Conservation (phyloP, 805 yeast genomes). For the Lipomyces spencermartinsiae region DNA sequence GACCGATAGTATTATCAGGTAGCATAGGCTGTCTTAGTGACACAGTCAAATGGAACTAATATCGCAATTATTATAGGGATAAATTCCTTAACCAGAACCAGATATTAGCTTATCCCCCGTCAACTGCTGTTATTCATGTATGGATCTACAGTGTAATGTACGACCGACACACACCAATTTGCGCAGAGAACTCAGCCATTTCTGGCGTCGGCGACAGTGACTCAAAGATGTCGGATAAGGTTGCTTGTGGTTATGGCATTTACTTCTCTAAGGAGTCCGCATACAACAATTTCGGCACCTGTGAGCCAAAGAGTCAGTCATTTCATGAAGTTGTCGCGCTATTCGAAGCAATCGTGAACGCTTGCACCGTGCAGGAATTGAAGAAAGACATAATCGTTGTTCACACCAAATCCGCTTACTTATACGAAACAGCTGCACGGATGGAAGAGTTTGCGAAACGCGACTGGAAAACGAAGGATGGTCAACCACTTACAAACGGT, state of each 20-base stretch:
- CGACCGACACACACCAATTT: not conserved
- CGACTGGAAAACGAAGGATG: constrained; percentile 8
- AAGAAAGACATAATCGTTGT: constrained; percentile 13
- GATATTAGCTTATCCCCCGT: not conserved
- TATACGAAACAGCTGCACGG: constrained; percentile 9
- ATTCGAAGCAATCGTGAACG: constrained; percentile 15
- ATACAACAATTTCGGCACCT: constrained; percentile 22
- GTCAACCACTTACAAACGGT: not conserved
- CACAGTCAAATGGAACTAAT: not conserved
- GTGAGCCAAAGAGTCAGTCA: constrained; percentile 3
- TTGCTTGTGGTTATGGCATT: constrained; percentile 25
- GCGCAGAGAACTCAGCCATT: constrained; percentile 3
- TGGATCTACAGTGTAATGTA: constrained; percentile 15
- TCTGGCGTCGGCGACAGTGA: constrained; percentile 9
- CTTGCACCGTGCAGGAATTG: not conserved
- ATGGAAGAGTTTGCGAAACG: constrained; percentile 11
- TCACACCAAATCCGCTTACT: constrained; percentile 18
- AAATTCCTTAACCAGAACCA: not conserved
- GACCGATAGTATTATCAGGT: not conserved
- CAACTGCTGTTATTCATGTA: constrained; percentile 10
- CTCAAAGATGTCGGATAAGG: constrained; percentile 3
- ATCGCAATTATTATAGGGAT: not conserved
- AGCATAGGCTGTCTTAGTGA: constrained; percentile 11
- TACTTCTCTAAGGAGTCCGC: constrained; percentile 20
- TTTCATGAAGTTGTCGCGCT: constrained; percentile 12